phyloP scores from a whole-genome alignment of 2,329 filamentous ascomycete species.

The Aspergillus arachidicola region DNA sequence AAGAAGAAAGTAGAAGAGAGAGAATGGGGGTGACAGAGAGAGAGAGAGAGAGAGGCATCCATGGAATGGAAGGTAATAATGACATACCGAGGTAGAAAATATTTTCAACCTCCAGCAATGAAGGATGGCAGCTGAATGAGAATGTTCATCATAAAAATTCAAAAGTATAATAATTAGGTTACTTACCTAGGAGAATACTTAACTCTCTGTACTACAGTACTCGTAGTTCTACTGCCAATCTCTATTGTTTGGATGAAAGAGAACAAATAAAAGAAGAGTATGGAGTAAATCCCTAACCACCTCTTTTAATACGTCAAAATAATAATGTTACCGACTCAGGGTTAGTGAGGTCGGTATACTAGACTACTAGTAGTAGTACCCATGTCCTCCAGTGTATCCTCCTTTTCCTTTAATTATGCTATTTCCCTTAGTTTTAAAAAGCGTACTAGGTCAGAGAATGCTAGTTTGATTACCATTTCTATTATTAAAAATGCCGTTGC shows the following conservation, averaged over 20 bases:
- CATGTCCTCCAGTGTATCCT: background rate
- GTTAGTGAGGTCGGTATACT: background rate
- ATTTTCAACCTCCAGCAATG: background rate
- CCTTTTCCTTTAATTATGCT: background rate
- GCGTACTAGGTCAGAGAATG: background rate
- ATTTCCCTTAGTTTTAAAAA: background rate
- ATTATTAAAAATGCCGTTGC: conserved; percentile 12
- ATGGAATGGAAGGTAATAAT: background rate
- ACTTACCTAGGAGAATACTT: background rate
- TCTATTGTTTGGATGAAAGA: background rate
- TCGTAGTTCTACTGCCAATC: too few species aligned
- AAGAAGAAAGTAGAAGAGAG: background rate
- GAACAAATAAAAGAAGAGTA: background rate
- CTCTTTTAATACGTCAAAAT: background rate
- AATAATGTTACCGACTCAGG: background rate
- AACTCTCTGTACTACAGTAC: background rate
- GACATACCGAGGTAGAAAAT: background rate
- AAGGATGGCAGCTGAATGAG: background rate
- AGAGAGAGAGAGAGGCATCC: background rate
- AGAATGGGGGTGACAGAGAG: background rate
- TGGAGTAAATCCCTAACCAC: background rate
- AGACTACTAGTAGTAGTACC: background rate
- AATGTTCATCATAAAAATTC: background rate
- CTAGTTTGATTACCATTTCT: conserved; percentile 3
- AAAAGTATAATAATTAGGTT: background rate